Evolutionary conservation across 768 basidiomycete genomes (phyloP), one percentile per base, ranked within the genome.

Genomic region (Kwoniella newhampshirensis): DNA sequence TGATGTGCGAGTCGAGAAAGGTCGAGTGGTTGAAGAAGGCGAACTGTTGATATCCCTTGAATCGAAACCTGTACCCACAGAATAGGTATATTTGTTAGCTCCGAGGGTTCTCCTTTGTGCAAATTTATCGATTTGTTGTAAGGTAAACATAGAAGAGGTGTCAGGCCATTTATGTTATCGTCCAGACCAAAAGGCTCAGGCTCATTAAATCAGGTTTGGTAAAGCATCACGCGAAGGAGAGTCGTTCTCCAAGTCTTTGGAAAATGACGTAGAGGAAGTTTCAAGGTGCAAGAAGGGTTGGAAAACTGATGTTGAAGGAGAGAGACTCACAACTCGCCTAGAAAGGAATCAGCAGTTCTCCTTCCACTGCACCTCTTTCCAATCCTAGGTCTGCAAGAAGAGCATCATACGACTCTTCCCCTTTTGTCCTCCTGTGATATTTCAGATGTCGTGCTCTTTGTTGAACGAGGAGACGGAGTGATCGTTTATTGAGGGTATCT

Each of bases 1-100:
- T 65, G 79, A 82, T 42, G 83, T 94, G 13, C 83, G 83, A 13
- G 92, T 89, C 70, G 82, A 79, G 75, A 87, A 87, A 67, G 92
- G 92, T 2, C 88, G 92, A 76, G 90, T 92, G 85, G 91, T 94
- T 0, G 87, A 89, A 63, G 91, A 94, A 48, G 71, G 71, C 11
- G 51, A 45, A 21, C 47, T 66, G 3, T 54, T 73, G 53, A 66
- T 73, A 13, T 25, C 32, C 13, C 32, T 32, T 13, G 32, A 32
- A 32, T 32, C 32, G 32, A 32, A 32, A 32, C 32, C 32, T 32
- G 32, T 32, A 32, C 32, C 32, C 32, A 7, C 11, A 5, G 15
- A 41, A 2, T 18, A 57, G 20, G n/a, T n/a, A n/a, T n/a, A n/a
- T n/a, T n/a, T 32, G 13, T 6, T 13, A 32, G 13, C 32, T 13